phyloP scores from a whole-genome alignment of 805 yeast genomes.

The Starmerella bombi region DNA sequence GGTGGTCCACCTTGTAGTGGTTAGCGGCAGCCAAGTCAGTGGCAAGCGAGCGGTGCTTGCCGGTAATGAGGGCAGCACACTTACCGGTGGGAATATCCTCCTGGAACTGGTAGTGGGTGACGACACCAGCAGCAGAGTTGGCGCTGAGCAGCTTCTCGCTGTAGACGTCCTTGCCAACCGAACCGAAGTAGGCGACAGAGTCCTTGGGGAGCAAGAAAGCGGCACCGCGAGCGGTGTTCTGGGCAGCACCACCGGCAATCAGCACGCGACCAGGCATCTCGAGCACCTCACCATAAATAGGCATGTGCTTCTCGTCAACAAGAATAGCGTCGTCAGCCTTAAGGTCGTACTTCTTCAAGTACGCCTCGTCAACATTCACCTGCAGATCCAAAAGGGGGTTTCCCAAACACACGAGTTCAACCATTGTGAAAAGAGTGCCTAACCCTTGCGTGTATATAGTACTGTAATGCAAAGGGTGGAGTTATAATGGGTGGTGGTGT shows the following conservation, averaged over 20 bases:
- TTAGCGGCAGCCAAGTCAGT: slow-evolving; percentile 98
- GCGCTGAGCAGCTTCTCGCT: slow-evolving; percentile 70
- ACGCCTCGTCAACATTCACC: slow-evolving; percentile 49
- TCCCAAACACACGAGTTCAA: slow-evolving; percentile 70
- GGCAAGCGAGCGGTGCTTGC: slow-evolving; percentile 78
- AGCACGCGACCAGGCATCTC: slow-evolving; percentile 45
- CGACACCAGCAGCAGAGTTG: slow-evolving; percentile 76
- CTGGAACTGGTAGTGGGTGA: slow-evolving; percentile 73
- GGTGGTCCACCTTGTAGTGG: slow-evolving; percentile 81
- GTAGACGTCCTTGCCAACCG: slow-evolving; percentile 87
- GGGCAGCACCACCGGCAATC: slow-evolving; percentile 99
- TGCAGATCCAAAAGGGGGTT: slow-evolving; percentile 86
- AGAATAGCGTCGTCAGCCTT: slow-evolving; percentile 92
- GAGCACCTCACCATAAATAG: slow-evolving; percentile 71
- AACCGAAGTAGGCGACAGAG: slow-evolving; percentile 87
- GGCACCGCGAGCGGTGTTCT: slow-evolving; percentile 97
- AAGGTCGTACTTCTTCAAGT: slow-evolving; percentile 65
- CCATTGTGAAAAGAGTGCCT: slow-evolving; percentile 26
- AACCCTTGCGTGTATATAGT: no score
- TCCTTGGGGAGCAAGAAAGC: slow-evolving; percentile 72
- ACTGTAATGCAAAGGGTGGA: no score
- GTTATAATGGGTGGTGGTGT: no score
- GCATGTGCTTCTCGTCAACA: slow-evolving; percentile 68
- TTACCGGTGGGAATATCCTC: slow-evolving; percentile 77
- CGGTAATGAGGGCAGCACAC: slow-evolving; percentile 91